phyloP scores from a whole-genome alignment of 176 grass and related monocot genomes.

The Aegilops umbellulata region DNA sequence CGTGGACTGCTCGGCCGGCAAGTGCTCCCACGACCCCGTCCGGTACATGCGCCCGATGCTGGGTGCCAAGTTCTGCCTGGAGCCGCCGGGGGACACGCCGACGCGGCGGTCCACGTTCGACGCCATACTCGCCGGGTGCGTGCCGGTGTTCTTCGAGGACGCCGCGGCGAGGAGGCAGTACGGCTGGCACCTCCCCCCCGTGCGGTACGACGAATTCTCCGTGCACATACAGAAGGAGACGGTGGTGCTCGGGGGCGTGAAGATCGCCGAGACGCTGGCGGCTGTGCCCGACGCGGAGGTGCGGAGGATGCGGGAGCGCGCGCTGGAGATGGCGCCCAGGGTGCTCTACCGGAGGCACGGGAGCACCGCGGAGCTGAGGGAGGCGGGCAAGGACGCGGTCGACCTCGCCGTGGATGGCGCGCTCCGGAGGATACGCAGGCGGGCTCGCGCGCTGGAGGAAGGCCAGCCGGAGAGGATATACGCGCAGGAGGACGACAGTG shows the following conservation, averaged over 20 bases:
- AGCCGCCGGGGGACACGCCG: slow-evolving; percentile 61
- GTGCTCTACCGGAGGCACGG: slow-evolving; percentile 63
- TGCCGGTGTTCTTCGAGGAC: slow-evolving; percentile 79
- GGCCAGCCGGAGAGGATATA: slow-evolving; percentile 52
- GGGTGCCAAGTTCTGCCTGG: slow-evolving; percentile 53
- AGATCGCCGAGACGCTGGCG: slow-evolving; percentile 41
- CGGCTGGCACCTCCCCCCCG: slow-evolving; percentile 52
- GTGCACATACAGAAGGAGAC: slow-evolving; percentile 70
- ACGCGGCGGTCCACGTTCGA: slow-evolving; percentile 66
- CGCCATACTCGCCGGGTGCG: slow-evolving; percentile 58
- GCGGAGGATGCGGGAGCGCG: slow-evolving; percentile 47
- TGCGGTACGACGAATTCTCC: slow-evolving; percentile 58
- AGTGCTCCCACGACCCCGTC: slow-evolving; percentile 48
- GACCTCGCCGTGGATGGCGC: slow-evolving; percentile 74
- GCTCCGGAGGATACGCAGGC: slow-evolving; percentile 49
- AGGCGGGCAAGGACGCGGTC: slow-evolving; percentile 48
- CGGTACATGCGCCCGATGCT: slow-evolving; percentile 58
- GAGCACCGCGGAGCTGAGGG: slow-evolving; percentile 41
- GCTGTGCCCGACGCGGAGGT: slow-evolving; percentile 44
- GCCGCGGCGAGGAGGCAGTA: slow-evolving; percentile 43
- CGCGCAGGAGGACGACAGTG: slow-evolving; percentile 40
- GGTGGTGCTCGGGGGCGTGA: slow-evolving; percentile 55
- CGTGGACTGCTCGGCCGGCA: slow-evolving; percentile 59
- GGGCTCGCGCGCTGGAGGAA: slow-evolving; percentile 44
- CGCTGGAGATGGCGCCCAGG: slow-evolving; percentile 54